A percentile compares a stretch with the other conserved stretches of the same genome.
Conservation (phyloP, 2,329 filamentous ascomycete species). For the Truncatella angustata region DNA sequence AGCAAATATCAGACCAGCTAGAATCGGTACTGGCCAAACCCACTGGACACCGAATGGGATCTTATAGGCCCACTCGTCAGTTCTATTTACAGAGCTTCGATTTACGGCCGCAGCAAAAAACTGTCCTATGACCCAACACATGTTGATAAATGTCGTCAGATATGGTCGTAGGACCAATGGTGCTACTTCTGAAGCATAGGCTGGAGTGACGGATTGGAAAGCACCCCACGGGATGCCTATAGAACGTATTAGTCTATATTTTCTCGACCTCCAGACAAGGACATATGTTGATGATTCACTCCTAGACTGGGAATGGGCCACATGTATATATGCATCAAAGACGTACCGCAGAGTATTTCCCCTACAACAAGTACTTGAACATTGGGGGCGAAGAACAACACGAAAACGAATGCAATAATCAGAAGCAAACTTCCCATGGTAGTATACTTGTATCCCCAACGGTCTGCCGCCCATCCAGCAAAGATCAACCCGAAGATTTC, state of each 20-base stretch:
- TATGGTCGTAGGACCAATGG: constrained; percentile 49
- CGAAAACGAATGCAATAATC: constrained; percentile 50
- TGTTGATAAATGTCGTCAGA: constrained; percentile 54
- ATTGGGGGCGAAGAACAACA: constrained; percentile 51
- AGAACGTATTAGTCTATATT: constrained; percentile 3
- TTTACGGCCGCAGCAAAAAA: constrained; percentile 49
- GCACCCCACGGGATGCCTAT: constrained; percentile 52
- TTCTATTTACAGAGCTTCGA: constrained; percentile 35
- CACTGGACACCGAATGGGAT: constrained; percentile 53
- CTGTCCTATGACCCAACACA: constrained; percentile 58
- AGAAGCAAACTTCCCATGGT: constrained; percentile 44
- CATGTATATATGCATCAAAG: no score
- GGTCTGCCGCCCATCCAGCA: constrained; percentile 51
- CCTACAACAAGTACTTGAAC: constrained; percentile 45
- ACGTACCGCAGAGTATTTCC: constrained; percentile 41
- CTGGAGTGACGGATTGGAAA: constrained; percentile 50
- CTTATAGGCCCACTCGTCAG: constrained; percentile 46
- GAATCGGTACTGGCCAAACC: constrained; percentile 48
- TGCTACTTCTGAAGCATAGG: constrained; percentile 53
- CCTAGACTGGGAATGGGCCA: no score
- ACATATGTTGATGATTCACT: no score
- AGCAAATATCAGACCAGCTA: constrained; percentile 42
- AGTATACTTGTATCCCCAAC: constrained; percentile 48
- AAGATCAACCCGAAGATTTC: constrained; percentile 55
- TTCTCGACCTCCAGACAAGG: neutral